A percentile compares a stretch with the other conserved stretches of the same genome.
Evolutionary conservation across 2,329 filamentous ascomycete genomes (phyloP).

Genomic region (Microthyrium microscopicum): DNA sequence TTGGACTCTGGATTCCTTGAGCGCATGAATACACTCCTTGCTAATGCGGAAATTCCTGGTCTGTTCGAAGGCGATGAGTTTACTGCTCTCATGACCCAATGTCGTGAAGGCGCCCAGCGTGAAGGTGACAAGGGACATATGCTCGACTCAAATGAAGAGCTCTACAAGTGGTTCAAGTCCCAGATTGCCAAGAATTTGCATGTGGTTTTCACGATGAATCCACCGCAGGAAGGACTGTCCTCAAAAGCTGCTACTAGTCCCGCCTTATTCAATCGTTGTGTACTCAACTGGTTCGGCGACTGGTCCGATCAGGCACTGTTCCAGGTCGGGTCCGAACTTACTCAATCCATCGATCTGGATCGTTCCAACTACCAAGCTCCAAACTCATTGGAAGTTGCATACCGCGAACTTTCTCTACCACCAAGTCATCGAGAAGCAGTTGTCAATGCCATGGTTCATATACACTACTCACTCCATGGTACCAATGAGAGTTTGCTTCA

Average conservation of each 20-base stretch:
- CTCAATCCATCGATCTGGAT: slow-evolving; percentile 89
- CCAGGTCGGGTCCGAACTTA: slow-evolving; percentile 92
- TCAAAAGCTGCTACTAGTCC: slow-evolving; percentile 96
- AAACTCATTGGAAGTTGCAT: slow-evolving; percentile 84
- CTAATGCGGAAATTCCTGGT: slow-evolving; percentile 97
- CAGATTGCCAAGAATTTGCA: slow-evolving; percentile 98
- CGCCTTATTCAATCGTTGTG: slow-evolving; percentile 96
- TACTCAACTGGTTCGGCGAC: slow-evolving; percentile 99
- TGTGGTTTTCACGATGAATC: slow-evolving; percentile 99
- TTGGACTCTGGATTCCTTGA: slow-evolving; percentile 97
- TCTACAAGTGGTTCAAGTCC: slow-evolving; percentile 99
- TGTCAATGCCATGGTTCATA: slow-evolving; percentile 97
- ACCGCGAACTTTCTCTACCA: slow-evolving; percentile 67
- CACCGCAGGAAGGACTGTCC: slow-evolving; percentile 82
- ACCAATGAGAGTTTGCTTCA: slow-evolving; percentile 81
- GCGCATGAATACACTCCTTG: slow-evolving; percentile 96
- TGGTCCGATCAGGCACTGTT: slow-evolving; percentile 99
- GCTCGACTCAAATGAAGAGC: slow-evolving; percentile 90
- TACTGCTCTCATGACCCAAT: slow-evolving; percentile 95
- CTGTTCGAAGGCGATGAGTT: slow-evolving; percentile 99
- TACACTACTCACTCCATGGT: slow-evolving; percentile 82
- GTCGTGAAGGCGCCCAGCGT: slow-evolving; percentile 93
- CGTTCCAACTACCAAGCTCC: slow-evolving; percentile 71
- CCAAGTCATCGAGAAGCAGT: slow-evolving; percentile 83
- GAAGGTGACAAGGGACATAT: slow-evolving; percentile 88